Percentiles rank a stretch among this genome's conserved stretches.
phyloP scores from a whole-genome alignment of 2,329 filamentous ascomycete species.

The Emericellopsis atlantica region DNA sequence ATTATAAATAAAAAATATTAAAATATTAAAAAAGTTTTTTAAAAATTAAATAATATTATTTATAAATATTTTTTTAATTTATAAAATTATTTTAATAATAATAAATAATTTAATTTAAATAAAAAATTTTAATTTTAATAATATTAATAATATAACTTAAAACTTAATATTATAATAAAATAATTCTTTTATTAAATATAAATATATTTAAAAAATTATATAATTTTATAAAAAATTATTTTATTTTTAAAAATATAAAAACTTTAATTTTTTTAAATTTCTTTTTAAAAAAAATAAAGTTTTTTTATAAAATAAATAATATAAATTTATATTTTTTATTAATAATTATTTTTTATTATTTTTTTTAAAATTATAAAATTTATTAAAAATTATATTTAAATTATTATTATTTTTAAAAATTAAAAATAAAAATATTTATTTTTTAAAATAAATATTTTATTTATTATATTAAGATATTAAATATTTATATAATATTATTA shows the following conservation, averaged over 20 bases:
- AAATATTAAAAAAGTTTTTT: neutral
- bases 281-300: neutral
- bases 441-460: too few species aligned
- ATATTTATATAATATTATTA: too few species aligned
- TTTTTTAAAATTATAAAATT: too few species aligned
- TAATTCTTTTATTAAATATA: neutral
- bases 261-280: too few species aligned
- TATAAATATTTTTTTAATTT: too few species aligned
- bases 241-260: too few species aligned
- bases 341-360: too few species aligned
- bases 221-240: neutral
- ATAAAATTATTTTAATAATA: neutral
- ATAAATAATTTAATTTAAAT: neutral
- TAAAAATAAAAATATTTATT: too few species aligned
- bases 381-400: neutral
- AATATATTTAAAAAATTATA: neutral
- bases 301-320: constrained; percentile 1
- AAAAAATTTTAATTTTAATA: neutral
- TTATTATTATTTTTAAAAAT: too few species aligned
- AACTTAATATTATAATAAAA: too few species aligned
- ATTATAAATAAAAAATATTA: neutral
- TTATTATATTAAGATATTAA: too few species aligned
- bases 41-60: neutral
- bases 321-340: neutral
- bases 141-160: neutral